Conservation (phyloP, 371 early-diverging fungal species). For the Lichtheimia ramosa region DNA sequence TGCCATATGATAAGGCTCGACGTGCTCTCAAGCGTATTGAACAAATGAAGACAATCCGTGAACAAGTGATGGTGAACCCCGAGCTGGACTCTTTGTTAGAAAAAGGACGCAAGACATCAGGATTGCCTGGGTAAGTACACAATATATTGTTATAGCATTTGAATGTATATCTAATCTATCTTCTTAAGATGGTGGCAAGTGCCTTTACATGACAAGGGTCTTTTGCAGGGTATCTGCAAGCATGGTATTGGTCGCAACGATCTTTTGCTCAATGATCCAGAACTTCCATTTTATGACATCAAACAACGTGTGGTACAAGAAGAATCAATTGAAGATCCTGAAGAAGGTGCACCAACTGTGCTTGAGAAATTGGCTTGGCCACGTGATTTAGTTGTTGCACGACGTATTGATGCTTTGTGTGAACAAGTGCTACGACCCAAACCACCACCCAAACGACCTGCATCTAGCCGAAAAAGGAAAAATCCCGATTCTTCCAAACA, state of each 20-base stretch:
- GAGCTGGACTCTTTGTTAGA: conserved; percentile 41
- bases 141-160: neutral
- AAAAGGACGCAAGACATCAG: conserved; percentile 46
- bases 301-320: conserved; percentile 28
- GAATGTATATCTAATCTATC: neutral
- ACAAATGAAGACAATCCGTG: conserved; percentile 71
- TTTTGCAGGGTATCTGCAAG: conserved; percentile 67
- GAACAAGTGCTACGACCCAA: conserved; percentile 60
- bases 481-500: conserved; percentile 5
- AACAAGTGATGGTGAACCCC: conserved; percentile 60
- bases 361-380: conserved; percentile 58
- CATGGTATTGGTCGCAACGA: conserved; percentile 76
- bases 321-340: conserved; percentile 21
- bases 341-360: conserved; percentile 23
- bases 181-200: conserved; percentile 70
- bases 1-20: conserved; percentile 71
- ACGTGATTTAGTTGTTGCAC: conserved; percentile 59
- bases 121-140: conserved; percentile 40
- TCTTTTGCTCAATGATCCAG: conserved; percentile 65
- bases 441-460: conserved; percentile 36
- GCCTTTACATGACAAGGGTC: conserved; percentile 66
- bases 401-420: conserved; percentile 62
- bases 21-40: conserved; percentile 73
- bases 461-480: conserved; percentile 29
- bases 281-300: conserved; percentile 56